A percentile compares a stretch with the other conserved stretches of the same genome.
phyloP scores from a whole-genome alignment of 805 yeast genomes.

The Candida manassasensis region DNA sequence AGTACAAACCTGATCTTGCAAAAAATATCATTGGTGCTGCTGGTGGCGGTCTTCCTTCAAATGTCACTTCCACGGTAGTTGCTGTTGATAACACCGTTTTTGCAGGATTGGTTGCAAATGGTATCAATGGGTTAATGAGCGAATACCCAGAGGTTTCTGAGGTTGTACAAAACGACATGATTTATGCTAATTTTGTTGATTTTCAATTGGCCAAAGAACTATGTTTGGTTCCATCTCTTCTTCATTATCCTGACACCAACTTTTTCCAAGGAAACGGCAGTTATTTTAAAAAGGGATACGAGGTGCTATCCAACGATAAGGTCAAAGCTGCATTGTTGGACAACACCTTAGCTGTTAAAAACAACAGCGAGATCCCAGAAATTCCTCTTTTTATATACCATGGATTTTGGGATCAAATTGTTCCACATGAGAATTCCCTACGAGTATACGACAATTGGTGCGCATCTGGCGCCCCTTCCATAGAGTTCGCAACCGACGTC shows the following conservation, averaged over 20 bases:
- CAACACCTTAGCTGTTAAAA: constrained; percentile 19
- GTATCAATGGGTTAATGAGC: constrained; percentile 25
- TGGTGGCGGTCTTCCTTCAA: constrained; percentile 33
- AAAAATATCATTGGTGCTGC: constrained; percentile 26
- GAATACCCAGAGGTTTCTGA: constrained; percentile 23
- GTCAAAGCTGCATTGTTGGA: constrained; percentile 12
- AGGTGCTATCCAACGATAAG: constrained; percentile 9
- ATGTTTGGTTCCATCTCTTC: constrained; percentile 8
- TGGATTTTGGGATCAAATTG: constrained; percentile 14
- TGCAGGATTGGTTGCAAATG: constrained; percentile 27
- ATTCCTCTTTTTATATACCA: constrained; percentile 19
- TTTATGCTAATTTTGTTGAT: neutral
- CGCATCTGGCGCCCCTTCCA: constrained; percentile 19
- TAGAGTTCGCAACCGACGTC: constrained; percentile 25
- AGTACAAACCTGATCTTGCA: constrained; percentile 29
- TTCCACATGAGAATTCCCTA: constrained; percentile 17
- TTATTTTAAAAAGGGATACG: constrained; percentile 13
- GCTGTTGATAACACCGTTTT: constrained; percentile 21
- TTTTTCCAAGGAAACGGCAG: constrained; percentile 13
- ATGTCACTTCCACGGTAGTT: constrained; percentile 24
- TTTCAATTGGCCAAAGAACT: constrained; percentile 6
- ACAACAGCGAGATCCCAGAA: constrained; percentile 13
- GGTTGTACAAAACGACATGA: neutral
- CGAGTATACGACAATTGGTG: constrained; percentile 25
- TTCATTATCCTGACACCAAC: constrained; percentile 4